Evolutionary conservation across 75 land plant genomes (phyloP), one percentile per base, ranked within the genome.

Genomic region (Pseudotsuga menziesii): DNA sequence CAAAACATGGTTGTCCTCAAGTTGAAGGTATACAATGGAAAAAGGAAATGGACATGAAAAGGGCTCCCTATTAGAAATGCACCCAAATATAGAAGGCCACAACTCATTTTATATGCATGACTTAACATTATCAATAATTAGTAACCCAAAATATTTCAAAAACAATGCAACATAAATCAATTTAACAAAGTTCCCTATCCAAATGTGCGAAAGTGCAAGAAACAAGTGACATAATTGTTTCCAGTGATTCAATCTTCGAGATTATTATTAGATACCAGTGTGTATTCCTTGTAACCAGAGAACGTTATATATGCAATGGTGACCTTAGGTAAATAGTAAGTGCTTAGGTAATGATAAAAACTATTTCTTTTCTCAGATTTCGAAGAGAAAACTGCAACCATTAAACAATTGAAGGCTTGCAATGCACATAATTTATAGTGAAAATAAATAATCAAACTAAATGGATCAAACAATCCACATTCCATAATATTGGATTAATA

Each of bases 1-100:
- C 57, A 60, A 35, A 52, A 36, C 5, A 79, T 5, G 2, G 48
- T 41, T n/a, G 12, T 22, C 25, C 54, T 48, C 12, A 48, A 48
- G 54, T 48, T 48, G 1, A 48, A 48, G 2, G 11, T 48, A 9
- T 48, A 48, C 11, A 48, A 9, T 48, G 54, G 54, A 48, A 48
- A 9, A 48, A 9, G 54, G 54, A 48, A 48, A 48, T 11, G 54
- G 12, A 1, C 54, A 48, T 48, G 54, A 48, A 8, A 48, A 48
- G 11, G 54, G n/a, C n/a, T 41, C 11, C 76, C 27, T 22, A 75
- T 63, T 27, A 54, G 60, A 27, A 58, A 75, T 16, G 79, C 36
- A 9, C 77, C 48, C 27, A 54, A 63, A 17, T 22, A 76, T 15
- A 26, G n/a, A 23, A 76, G 13, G 23, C 13, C 48, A 22, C 78